Base-by-base conservation (phyloP, 257 asterid genomes). In the Knoxia roxburghii region DNA sequence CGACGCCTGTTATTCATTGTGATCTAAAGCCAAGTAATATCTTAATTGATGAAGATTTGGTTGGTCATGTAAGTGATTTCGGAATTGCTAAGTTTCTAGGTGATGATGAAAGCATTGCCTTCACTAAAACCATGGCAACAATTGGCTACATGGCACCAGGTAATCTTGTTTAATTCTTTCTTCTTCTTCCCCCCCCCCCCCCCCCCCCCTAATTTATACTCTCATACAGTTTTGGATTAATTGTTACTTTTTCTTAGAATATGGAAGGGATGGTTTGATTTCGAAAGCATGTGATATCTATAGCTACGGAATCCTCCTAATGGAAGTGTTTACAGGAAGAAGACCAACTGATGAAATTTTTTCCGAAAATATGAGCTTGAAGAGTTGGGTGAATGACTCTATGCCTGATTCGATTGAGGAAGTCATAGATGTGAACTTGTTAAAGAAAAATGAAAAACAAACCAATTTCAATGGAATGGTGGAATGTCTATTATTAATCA, bases 71-170 rank as follows among this genome's bases (percentile, higher is more conserved):
- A 8, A 72, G 67, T 17, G 76, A 72, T 65, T 72, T 72, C 18
- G 76, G 76, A 49, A 65, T 72, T 33, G 50, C 76, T 1, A 72
- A 72, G 6, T 33, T 72, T n/a, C 11, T 70, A 23, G 54, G 30
- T 1, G 13, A 43, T 24, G 75, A 62, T 13, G 61, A 72, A 13
- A 53, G 66, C 24, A 13, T 43, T 20, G 29, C 7, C 32, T 51
- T 41, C 15, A 72, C 76, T 2, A 57, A 15, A 13, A 65, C 71
- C 1, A 9, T 72, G 0, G 71, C 71, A 1, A 72, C 70, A 7
- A 9, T 48, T 67, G 67, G 61, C 5, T 72, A 72, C 18, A 56
- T 64, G 27, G 66, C 59, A 23, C 76, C 70, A 55, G 69, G 70
- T 65, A 30, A 51, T 12, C 26, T 21, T 61, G 6, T 53, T n/a